Evolutionary conservation across 768 basidiomycete species (phyloP).

Genomic region (Psilocybe cyanescens): DNA sequence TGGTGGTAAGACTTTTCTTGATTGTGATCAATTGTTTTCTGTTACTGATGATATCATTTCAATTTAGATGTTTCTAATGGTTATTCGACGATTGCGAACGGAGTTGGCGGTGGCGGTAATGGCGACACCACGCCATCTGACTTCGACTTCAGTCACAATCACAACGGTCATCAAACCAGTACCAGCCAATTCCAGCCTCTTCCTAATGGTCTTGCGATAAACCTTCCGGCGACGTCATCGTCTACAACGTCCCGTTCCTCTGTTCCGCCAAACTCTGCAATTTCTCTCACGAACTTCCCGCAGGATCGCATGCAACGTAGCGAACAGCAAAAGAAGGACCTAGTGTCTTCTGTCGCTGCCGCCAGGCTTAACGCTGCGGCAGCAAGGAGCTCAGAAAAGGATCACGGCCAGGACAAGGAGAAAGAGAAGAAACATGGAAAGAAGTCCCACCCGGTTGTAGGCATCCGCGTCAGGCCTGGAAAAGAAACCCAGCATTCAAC

Average conservation of each 20-base stretch:
- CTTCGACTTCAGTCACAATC: background rate
- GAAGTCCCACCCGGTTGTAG: constrained; percentile 46
- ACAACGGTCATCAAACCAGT: background rate
- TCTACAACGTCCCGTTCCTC: background rate
- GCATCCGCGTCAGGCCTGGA: constrained; percentile 47
- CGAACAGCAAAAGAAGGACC: background rate
- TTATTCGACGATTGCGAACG: background rate
- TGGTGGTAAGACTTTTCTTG: constrained; percentile 7
- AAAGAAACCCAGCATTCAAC: constrained; percentile 31
- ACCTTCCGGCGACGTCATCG: background rate
- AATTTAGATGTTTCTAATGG: constrained; percentile 2
- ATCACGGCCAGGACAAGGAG: constrained; percentile 13
- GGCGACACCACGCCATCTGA: background rate
- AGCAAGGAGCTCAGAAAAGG: background rate
- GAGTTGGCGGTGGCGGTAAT: background rate
- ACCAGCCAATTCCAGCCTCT: background rate
- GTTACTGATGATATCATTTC: too few species aligned
- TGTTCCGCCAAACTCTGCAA: background rate
- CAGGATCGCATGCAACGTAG: background rate
- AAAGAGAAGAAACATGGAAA: constrained; percentile 45
- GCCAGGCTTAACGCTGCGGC: background rate
- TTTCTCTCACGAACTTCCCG: background rate
- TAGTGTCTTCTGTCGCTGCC: constrained; percentile 3
- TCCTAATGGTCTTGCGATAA: background rate
- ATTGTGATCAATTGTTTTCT: background rate